These are phyloP conservation scores for Pichia sp. DNA, from an alignment of 1,139 yeast genomes.

Conservation along the genomic window DNA sequence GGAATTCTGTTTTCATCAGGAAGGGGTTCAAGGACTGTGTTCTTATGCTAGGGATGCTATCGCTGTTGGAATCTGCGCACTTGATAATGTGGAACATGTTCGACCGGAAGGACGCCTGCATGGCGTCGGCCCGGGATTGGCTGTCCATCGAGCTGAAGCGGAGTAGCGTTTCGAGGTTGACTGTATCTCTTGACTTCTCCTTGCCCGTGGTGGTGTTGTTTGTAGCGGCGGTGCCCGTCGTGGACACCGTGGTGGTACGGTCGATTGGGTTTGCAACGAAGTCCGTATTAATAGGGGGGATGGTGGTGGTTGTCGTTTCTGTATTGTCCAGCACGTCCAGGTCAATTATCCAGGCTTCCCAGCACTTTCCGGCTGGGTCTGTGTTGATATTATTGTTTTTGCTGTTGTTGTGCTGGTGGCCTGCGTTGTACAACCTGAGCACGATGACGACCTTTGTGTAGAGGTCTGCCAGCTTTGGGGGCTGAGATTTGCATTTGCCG, in stretches of 20 bases:
- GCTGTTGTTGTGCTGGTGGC: neutral
- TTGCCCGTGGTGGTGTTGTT: neutral
- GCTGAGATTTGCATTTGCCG: neutral
- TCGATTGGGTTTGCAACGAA: neutral
- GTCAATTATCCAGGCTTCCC: conserved; percentile 7
- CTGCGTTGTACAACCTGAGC: neutral
- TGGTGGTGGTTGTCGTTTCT: neutral
- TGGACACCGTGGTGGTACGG: neutral
- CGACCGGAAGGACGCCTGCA: conserved; percentile 31
- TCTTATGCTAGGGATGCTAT: conserved; percentile 1
- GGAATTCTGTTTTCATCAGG: neutral
- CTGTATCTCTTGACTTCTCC: neutral
- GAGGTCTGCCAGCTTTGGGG: neutral
- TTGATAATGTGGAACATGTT: conserved; percentile 40
- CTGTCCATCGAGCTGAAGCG: neutral
- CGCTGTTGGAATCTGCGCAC: conserved; percentile 48
- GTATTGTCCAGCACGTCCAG: neutral
- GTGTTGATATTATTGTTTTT: neutral
- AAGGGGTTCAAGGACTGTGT: neutral
- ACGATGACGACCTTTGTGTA: neutral
- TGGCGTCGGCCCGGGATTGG: neutral
- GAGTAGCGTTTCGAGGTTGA: neutral
- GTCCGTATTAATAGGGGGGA: neutral
- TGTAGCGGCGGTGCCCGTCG: neutral
- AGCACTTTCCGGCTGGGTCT: neutral